phyloP scores from a whole-genome alignment of 1,284 basidiomycete genomes.

The Ceratobasidium papillatum region DNA sequence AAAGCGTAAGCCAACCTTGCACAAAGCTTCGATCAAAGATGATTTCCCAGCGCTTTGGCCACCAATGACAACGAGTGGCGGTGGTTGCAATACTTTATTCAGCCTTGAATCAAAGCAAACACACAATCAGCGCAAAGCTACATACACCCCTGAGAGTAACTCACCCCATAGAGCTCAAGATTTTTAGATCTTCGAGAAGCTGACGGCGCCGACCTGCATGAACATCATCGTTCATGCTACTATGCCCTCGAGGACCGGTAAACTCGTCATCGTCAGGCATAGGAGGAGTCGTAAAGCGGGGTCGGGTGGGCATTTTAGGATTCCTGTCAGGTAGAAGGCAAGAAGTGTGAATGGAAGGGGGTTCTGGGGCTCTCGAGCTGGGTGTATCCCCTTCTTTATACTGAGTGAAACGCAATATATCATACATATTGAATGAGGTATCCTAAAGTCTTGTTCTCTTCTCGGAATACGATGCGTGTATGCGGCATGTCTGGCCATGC shows the following conservation, averaged over 20 bases:
- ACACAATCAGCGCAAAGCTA: background rate
- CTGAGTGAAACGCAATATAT: no score
- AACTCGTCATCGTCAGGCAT: background rate
- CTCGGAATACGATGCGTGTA: no score
- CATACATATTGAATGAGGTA: no score
- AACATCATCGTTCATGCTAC: slow-evolving; percentile 17
- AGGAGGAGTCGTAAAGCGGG: background rate
- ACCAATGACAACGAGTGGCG: slow-evolving; percentile 55
- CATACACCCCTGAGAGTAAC: background rate
- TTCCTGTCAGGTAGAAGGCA: no score
- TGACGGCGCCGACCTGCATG: background rate
- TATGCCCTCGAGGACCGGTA: background rate
- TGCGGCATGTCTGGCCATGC: no score
- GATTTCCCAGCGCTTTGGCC: slow-evolving; percentile 57
- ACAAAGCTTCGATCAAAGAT: slow-evolving; percentile 57
- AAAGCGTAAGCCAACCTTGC: slow-evolving; percentile 49
- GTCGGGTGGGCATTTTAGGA: background rate
- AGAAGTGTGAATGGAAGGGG: no score
- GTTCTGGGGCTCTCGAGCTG: no score
- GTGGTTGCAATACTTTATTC: slow-evolving; percentile 51
- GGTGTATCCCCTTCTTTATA: no score
- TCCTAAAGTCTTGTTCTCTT: no score
- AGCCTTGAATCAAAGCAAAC: background rate
- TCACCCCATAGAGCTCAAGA: background rate
- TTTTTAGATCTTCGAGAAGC: background rate